Evolutionary conservation across 169 alveolate genomes (phyloP), one percentile per base, ranked within the genome.

Genomic region (Amoebophrya sp.): DNA sequence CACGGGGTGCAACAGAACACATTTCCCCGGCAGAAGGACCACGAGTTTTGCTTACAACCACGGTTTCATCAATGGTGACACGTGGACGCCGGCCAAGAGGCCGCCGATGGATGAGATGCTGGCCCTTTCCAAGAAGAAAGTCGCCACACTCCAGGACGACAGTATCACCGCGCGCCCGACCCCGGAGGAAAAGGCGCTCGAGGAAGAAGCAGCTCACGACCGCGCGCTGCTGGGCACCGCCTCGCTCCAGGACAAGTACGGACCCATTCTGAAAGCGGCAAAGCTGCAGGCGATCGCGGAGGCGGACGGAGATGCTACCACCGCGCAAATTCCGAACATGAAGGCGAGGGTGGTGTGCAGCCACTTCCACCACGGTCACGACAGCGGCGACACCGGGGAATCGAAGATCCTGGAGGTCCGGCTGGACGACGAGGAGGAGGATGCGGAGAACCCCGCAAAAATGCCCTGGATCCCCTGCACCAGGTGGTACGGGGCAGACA

Each of bases 391-490:
- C 66, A 47, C 66, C 29, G 66, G 18, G 66, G 18, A 25, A 66
- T n/a, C 12, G 83, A 66, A 66, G 83, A 66, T 66, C 18, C 35
- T 66, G 35, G 83, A 66, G 35, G 83, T 66, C 10, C 54, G 54
- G 54, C 12, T 12, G 23, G 54, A 7, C 54, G 54, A 2, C 54
- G 12, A 41, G 54, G 54, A 12, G 54, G 12, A 41, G 54, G 54
- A 41, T 2, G n/a, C n/a, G n/a, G n/a, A n/a, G n/a, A n/a, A n/a
- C n/a, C n/a, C n/a, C n/a, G n/a, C n/a, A n/a, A n/a, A n/a, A n/a
- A 66, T 25, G 83, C 83, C 83, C 35, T 66, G 83, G 83, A 66
- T 66, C 32, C 83, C 83, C 35, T 66, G 83, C 35, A 66, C 38
- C 83, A 0, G 12, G 32, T 66, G 83, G 83, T 66, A 66, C 83